A percentile compares a stretch with the other conserved stretches of the same genome.
Conservation (phyloP, 192 early-diverging fungal genomes). For the Backusella sp. region DNA sequence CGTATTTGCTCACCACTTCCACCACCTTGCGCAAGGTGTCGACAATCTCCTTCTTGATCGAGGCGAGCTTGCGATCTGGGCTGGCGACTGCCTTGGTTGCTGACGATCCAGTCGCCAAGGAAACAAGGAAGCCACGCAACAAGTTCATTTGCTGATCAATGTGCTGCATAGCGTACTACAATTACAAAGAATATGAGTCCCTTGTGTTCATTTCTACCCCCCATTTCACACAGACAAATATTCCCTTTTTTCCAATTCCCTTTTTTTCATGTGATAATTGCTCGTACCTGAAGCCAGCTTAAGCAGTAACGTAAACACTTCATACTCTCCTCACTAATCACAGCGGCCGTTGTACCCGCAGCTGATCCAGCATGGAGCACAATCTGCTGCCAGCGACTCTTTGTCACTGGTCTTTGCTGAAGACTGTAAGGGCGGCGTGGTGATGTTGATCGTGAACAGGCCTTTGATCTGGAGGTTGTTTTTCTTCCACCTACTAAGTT, state of each 20-base stretch:
- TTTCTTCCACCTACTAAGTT: slow-evolving; percentile 4
- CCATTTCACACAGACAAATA: background rate
- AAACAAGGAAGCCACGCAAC: slow-evolving; percentile 57
- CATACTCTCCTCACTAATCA: slow-evolving; percentile 86
- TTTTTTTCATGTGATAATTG: background rate
- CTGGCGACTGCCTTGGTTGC: slow-evolving; percentile 21
- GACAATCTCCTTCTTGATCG: slow-evolving; percentile 79
- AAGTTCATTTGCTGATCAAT: slow-evolving; percentile 65
- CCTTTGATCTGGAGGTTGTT: slow-evolving; percentile 14
- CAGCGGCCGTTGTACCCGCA: slow-evolving; percentile 66
- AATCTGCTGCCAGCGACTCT: slow-evolving; percentile 56
- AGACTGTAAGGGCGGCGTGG: slow-evolving; percentile 32
- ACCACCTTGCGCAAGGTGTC: slow-evolving; percentile 85
- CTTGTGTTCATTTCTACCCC: background rate
- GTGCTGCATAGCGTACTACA: slow-evolving; percentile 73
- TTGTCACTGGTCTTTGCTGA: slow-evolving; percentile 22
- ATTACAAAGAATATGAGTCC: background rate
- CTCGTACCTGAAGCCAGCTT: slow-evolving; percentile 70
- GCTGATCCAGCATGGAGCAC: slow-evolving; percentile 57
- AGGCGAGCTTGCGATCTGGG: slow-evolving; percentile 44
- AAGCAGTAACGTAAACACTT: slow-evolving; percentile 84
- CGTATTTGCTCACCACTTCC: slow-evolving; percentile 82
- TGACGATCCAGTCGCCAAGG: slow-evolving; percentile 26
- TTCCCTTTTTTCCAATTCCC: background rate
- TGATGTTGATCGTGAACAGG: slow-evolving; percentile 35